Conservation (phyloP, 2,329 filamentous ascomycete species). For the Chaetomium strumarium region DNA sequence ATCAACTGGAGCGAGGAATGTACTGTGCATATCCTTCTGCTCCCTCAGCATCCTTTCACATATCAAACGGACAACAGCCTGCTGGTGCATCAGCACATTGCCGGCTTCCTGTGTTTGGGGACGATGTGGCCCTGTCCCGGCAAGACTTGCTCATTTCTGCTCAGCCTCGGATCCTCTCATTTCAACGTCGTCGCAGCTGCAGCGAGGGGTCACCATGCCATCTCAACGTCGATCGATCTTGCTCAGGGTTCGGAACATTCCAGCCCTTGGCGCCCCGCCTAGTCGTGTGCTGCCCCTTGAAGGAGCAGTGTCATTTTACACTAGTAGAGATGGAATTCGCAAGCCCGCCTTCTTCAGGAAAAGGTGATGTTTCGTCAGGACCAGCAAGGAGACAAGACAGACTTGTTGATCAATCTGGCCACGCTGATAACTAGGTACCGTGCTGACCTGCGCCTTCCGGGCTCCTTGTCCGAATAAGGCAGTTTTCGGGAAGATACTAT, state of each 20-base stretch:
- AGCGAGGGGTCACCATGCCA: background rate
- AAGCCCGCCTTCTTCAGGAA: slow-evolving; percentile 1
- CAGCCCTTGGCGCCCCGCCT: slow-evolving; percentile 10
- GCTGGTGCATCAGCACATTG: no score
- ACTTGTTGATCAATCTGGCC: background rate
- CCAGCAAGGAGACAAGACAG: background rate
- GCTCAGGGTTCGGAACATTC: slow-evolving; percentile 4
- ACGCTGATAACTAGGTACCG: no score
- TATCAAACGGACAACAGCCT: no score
- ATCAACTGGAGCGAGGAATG: background rate
- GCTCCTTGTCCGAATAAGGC: background rate
- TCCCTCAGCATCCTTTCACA: no score
- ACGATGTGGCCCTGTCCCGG: no score
- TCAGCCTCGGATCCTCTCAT: slow-evolving; percentile 5
- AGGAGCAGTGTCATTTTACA: slow-evolving; percentile 13
- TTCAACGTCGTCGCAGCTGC: slow-evolving; percentile 12
- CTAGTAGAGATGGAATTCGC: background rate
- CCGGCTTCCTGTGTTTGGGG: no score
- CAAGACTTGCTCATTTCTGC: background rate
- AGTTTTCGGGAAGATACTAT: background rate
- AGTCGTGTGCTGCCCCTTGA: slow-evolving; percentile 16
- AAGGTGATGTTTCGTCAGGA: slow-evolving; percentile 6
- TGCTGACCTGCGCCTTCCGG: background rate
- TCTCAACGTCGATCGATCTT: slow-evolving; percentile 3
- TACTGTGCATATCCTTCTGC: no score